Conservation (phyloP, 1,139 yeast genomes). For the Geotrichum klebahnii region DNA sequence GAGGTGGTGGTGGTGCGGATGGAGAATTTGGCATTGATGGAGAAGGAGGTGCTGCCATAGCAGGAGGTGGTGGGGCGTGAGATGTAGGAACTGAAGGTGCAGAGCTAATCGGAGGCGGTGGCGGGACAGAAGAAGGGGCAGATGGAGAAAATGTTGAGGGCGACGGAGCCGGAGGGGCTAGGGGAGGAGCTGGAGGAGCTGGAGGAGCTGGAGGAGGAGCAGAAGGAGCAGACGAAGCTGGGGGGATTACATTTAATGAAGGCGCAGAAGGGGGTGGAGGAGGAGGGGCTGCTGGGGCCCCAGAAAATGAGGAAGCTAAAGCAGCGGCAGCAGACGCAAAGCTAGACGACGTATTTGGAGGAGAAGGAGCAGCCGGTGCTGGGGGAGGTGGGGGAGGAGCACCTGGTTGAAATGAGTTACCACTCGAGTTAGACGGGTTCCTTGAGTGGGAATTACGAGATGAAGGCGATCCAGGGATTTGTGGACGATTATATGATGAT, state of each 20-base stretch:
- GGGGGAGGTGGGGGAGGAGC: conserved; percentile 21
- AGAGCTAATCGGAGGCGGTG: too few species aligned
- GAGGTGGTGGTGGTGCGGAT: conserved; percentile 29
- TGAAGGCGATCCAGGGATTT: conserved; percentile 18
- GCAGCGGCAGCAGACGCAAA: conserved; percentile 22
- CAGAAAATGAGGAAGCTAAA: conserved; percentile 20
- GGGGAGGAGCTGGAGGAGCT: conserved; percentile 28
- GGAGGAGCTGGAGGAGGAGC: conserved; percentile 32
- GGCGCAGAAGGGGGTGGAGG: conserved; percentile 34
- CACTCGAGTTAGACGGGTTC: neutral
- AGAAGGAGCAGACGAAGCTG: too few species aligned
- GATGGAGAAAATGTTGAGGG: conserved; percentile 32
- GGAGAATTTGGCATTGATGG: conserved; percentile 31
- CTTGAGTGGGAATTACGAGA: too few species aligned
- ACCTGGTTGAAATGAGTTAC: conserved; percentile 14
- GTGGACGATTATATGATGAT: conserved; percentile 7
- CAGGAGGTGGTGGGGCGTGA: conserved; percentile 29
- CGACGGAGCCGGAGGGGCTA: conserved; percentile 25
- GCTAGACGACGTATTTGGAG: conserved; percentile 19
- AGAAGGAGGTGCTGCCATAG: conserved; percentile 36
- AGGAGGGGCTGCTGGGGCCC: too few species aligned
- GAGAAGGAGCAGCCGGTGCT: conserved; percentile 19
- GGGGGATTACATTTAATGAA: too few species aligned
- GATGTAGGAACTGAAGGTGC: too few species aligned
- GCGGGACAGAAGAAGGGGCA: too few species aligned